Evolutionary conservation across 1,284 basidiomycete genomes (phyloP), one percentile per base, ranked within the genome.

Genomic region (Boletus austroedulis): DNA sequence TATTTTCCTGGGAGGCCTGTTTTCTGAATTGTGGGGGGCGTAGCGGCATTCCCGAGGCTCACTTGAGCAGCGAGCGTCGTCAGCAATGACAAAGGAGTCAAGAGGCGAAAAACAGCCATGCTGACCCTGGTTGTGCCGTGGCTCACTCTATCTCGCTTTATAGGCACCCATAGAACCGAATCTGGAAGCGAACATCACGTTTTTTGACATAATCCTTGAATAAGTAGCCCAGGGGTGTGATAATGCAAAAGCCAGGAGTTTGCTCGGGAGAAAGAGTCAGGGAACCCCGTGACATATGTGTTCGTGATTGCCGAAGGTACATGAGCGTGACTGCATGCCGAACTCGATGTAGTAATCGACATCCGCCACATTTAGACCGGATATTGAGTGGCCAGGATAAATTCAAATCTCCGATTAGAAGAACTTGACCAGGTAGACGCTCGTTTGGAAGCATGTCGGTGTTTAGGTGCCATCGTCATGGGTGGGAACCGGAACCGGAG

Each of bases 1-100:
- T 91, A 90, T 47, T 81, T 69, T 14, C 82, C 82, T 1, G 86
- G 85, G 31, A 90, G 80, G 59, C 69, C 76, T 0, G 78, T 80
- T 17, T 76, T 84, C 65, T 82, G 78, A 4, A 79, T 66, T 1
- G 75, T 73, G 4, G 89, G 87, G 6, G 89, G 80, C 1, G 74
- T 65, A 1, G 62, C 38, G 17, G 64, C 46, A 31, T 15, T 6
- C n/a, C 10, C 24, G 24, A 36, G 10, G 40, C 57, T 50, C 32
- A 57, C 66, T 23, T 32, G 56, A 5, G 34, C 24, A 3, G 53
- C 31, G 15, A 54, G 12, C 6, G 43, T 24, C 14, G n/a, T n/a
- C n/a, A 56, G 10, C 4, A 45, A 54, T 5, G 43, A 53, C 19
- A 60, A 8, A 40, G 62, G 38, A 0, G 32, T 32, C n/a, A 57